phyloP scores from a whole-genome alignment of 2,329 filamentous ascomycete species.

The Aspergillus awamori region DNA sequence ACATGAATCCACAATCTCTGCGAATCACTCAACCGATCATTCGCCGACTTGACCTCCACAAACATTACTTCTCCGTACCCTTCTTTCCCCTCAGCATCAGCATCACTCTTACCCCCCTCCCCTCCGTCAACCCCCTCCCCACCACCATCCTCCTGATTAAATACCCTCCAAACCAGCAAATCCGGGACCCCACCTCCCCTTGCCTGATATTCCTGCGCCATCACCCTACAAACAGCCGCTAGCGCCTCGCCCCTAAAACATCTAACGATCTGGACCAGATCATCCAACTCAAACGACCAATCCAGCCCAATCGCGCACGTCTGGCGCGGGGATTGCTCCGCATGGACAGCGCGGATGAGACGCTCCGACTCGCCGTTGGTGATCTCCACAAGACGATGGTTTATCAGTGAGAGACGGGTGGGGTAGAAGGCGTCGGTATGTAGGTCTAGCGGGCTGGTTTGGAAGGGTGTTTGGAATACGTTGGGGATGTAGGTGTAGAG shows the following conservation, averaged over 20 bases:
- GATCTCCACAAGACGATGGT: slow-evolving; percentile 81
- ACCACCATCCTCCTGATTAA: slow-evolving; percentile 23
- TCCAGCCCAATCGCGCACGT: slow-evolving; percentile 91
- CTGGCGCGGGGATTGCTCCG: slow-evolving; percentile 66
- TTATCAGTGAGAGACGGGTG: slow-evolving; percentile 83
- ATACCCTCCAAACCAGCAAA: slow-evolving; percentile 79
- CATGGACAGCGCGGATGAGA: slow-evolving; percentile 70
- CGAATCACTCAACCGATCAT: slow-evolving; percentile 92
- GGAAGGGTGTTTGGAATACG: slow-evolving; percentile 94
- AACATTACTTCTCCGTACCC: slow-evolving; percentile 67
- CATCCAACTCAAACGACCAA: slow-evolving; percentile 81
- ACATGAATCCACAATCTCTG: slow-evolving; percentile 98
- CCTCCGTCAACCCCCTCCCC: no score
- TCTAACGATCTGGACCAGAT: slow-evolving; percentile 74
- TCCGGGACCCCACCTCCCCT: slow-evolving; percentile 88
- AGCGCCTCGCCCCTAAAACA: slow-evolving; percentile 82
- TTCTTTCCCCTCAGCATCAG: not conserved
- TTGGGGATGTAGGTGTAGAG: slow-evolving; percentile 93
- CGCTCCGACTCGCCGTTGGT: slow-evolving; percentile 74
- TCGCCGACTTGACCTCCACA: slow-evolving; percentile 77
- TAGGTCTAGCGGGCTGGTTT: slow-evolving; percentile 89
- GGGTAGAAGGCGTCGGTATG: slow-evolving; percentile 92
- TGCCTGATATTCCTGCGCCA: slow-evolving; percentile 91
- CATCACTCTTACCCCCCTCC: not conserved
- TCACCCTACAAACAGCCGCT: slow-evolving; percentile 83